Conservation (phyloP, 2,329 filamentous ascomycete species). For the Cladorrhinum sp. region DNA sequence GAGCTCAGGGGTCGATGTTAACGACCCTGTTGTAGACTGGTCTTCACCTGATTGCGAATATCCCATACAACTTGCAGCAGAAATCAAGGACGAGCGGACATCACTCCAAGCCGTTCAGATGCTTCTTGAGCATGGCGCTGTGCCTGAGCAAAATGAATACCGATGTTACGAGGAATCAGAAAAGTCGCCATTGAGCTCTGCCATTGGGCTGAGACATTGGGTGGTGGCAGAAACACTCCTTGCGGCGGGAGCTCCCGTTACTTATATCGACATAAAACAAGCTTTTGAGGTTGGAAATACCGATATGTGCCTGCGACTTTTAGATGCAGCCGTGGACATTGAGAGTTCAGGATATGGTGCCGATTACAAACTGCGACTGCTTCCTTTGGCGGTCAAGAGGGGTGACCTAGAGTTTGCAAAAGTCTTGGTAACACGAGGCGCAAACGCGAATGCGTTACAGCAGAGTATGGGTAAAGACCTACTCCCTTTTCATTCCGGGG, state of each 20-base stretch:
- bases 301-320: not conserved
- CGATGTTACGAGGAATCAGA: not conserved
- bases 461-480: not conserved
- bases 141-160: not conserved
- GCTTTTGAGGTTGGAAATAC: not conserved
- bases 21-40: not conserved
- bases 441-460: slow-evolving; percentile 3
- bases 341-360: not conserved
- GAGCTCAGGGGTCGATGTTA: slow-evolving; percentile 1
- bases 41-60: not conserved
- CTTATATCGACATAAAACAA: not conserved
- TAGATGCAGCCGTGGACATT: not conserved
- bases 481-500: not conserved
- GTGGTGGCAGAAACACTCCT: not conserved
- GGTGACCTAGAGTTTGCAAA: slow-evolving; percentile 1
- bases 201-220: not conserved
- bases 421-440: not conserved
- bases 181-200: not conserved
- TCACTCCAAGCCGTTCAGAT: not conserved
- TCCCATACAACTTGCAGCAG: slow-evolving; percentile 2
- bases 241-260: not conserved
- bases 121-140: not conserved
- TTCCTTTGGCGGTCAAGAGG: not conserved
- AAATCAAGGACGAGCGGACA: not conserved
- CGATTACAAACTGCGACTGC: not conserved